Evolutionary conservation across 345 rosid species (phyloP).

Genomic region (Combretum micranthum): DNA sequence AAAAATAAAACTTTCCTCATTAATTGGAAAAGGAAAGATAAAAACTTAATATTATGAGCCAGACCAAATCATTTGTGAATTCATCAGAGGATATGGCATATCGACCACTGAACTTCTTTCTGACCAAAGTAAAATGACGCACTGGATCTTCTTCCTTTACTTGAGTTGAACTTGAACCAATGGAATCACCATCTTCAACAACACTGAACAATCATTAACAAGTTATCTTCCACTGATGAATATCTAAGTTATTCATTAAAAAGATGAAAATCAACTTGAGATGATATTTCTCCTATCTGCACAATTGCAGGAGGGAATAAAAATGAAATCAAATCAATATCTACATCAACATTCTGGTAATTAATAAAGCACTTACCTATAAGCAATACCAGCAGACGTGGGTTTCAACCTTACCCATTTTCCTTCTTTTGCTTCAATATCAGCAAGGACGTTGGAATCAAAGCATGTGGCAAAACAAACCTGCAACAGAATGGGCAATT

Average conservation of each 20-base stretch:
- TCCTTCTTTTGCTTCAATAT: conserved; percentile 69
- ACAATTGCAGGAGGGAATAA: too few species aligned
- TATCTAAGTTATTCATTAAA: too few species aligned
- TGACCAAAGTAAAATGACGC: conserved; percentile 54
- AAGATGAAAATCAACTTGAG: too few species aligned
- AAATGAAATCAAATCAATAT: too few species aligned
- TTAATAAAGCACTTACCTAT: conserved; percentile 41
- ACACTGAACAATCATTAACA: conserved; percentile 36
- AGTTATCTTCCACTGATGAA: too few species aligned
- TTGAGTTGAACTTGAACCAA: conserved; percentile 40
- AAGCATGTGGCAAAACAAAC: conserved; percentile 99
- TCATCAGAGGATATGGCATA: conserved; percentile 91
- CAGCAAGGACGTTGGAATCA: conserved; percentile 67
- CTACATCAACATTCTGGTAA: too few species aligned
- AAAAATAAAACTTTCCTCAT: background rate
- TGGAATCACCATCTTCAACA: conserved; percentile 45
- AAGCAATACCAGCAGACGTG: conserved; percentile 68
- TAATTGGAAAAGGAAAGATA: conserved; percentile 4
- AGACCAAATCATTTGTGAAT: conserved; percentile 80
- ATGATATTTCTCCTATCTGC: too few species aligned
- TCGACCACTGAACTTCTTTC: conserved; percentile 71
- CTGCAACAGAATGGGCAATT: conserved; percentile 31
- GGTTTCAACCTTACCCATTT: conserved; percentile 67
- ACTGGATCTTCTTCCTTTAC: conserved; percentile 30
- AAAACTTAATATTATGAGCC: conserved; percentile 17